Conservation (phyloP, 306 rosid genomes). For the Gynostemma pentaphyllum region DNA sequence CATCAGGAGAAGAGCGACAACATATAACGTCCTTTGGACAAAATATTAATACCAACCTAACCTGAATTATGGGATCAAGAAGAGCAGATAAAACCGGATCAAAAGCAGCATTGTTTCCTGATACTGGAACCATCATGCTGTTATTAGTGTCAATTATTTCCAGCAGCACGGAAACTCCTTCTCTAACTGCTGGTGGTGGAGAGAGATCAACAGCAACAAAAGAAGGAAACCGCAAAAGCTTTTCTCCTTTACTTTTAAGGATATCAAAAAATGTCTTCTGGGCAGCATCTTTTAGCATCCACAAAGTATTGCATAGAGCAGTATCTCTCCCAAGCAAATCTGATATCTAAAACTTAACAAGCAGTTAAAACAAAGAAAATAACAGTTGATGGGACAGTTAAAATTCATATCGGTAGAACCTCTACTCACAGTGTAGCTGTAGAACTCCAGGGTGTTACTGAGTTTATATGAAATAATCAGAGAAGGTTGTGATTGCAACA, state of each 20-base stretch:
- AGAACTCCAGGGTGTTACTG: slow-evolving; percentile 81
- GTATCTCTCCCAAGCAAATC: slow-evolving; percentile 92
- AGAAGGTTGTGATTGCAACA: slow-evolving; percentile 88
- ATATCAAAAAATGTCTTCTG: slow-evolving; percentile 92
- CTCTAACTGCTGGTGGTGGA: slow-evolving; percentile 94
- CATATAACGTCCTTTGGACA: not conserved
- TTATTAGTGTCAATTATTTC: slow-evolving; percentile 78
- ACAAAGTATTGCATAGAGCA: slow-evolving; percentile 70
- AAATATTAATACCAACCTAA: slow-evolving; percentile 1
- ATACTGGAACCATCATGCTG: slow-evolving; percentile 80
- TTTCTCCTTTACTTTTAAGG: slow-evolving; percentile 78
- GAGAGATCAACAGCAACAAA: slow-evolving; percentile 92
- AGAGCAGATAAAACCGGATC: slow-evolving; percentile 82
- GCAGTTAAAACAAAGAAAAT: slow-evolving; percentile 13
- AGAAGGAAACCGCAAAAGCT: slow-evolving; percentile 87
- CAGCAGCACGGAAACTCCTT: slow-evolving; percentile 83
- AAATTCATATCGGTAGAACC: not conserved
- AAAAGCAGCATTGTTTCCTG: slow-evolving; percentile 63
- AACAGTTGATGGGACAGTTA: not conserved
- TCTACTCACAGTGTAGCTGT: slow-evolving; percentile 80
- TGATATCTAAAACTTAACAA: slow-evolving; percentile 46
- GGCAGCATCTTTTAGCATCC: slow-evolving; percentile 82
- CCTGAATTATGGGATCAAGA: slow-evolving; percentile 95
- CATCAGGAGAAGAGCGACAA: not conserved
- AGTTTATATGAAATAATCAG: slow-evolving; percentile 84